phyloP scores from a whole-genome alignment of 75 land plant species.

The Pinus tabuliformis region DNA sequence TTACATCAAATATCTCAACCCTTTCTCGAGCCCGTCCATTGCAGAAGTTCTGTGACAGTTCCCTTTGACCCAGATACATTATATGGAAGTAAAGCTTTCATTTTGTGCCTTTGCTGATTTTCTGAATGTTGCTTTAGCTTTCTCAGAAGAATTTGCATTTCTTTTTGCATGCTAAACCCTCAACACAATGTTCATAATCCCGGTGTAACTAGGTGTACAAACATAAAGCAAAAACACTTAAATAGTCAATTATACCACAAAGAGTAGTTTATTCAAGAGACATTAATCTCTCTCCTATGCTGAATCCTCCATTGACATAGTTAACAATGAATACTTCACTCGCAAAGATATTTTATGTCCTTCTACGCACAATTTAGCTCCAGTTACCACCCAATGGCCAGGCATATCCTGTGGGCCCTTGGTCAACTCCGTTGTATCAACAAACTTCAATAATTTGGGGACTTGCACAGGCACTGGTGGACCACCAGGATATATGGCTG shows the following conservation, averaged over 20 bases:
- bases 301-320: conserved; percentile 17
- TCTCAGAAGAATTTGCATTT: too few species aligned
- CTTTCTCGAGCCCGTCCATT: too few species aligned
- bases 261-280: background rate
- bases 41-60: too few species aligned
- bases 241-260: conserved; percentile 1
- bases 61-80: too few species aligned
- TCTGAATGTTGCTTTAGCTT: too few species aligned
- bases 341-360: conserved; percentile 61
- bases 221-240: background rate
- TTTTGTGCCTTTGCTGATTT: too few species aligned
- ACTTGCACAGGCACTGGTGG: conserved; percentile 60
- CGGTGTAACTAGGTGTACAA: background rate
- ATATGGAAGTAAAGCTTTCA: too few species aligned
- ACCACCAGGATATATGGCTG: conserved; percentile 70
- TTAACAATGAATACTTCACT: conserved; percentile 78
- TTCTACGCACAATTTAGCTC: conserved; percentile 84
- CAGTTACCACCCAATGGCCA: conserved; percentile 95
- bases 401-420: conserved; percentile 86
- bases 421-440: conserved; percentile 71
- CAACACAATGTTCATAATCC: too few species aligned
- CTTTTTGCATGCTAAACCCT: too few species aligned
- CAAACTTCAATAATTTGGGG: conserved; percentile 66
- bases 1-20: too few species aligned
- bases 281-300: conserved; percentile 3